phyloP scores from a whole-genome alignment of 768 basidiomycete genomes.

The Daedaleopsis nitida region DNA sequence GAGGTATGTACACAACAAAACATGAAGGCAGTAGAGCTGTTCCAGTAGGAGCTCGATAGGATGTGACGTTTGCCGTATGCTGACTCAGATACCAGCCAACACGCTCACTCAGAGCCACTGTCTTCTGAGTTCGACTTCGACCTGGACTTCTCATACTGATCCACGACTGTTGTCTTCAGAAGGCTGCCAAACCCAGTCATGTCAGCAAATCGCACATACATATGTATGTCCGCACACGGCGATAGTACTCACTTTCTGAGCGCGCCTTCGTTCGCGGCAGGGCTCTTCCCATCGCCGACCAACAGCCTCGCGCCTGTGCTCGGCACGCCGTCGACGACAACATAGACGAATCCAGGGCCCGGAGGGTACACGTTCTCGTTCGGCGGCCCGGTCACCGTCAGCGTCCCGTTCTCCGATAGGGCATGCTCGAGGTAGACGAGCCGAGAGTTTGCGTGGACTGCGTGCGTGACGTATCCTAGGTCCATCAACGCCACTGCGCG shows the following conservation, averaged over 20 bases:
- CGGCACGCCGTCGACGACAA: constrained; percentile 68
- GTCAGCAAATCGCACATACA: not conserved
- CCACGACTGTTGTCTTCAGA: constrained; percentile 46
- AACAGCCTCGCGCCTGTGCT: constrained; percentile 64
- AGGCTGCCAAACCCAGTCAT: constrained; percentile 38
- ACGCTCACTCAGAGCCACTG: constrained; percentile 9
- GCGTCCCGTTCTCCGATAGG: constrained; percentile 43
- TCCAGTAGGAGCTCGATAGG: not conserved
- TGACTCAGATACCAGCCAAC: not conserved
- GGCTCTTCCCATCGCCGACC: constrained; percentile 66
- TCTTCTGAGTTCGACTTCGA: not conserved
- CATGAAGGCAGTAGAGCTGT: not conserved
- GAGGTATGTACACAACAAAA: not conserved
- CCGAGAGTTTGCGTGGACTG: constrained; percentile 75
- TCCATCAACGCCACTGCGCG: constrained; percentile 73
- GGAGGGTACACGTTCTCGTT: constrained; percentile 71
- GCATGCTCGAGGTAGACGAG: constrained; percentile 62
- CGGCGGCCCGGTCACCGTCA: constrained; percentile 68
- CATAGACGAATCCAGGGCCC: constrained; percentile 75
- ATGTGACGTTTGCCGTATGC: not conserved
- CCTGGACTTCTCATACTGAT: constrained; percentile 51
- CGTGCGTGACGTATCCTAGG: constrained; percentile 79
- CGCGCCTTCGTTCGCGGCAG: constrained; percentile 58
- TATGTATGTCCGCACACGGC: not conserved
- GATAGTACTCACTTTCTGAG: constrained; percentile 53